A percentile compares a stretch with the other conserved stretches of the same genome.
These are phyloP conservation scores for Calonectria pseudoturangicola DNA, from an alignment of 2,329 filamentous ascomycete genomes.

Conservation along the genomic window DNA sequence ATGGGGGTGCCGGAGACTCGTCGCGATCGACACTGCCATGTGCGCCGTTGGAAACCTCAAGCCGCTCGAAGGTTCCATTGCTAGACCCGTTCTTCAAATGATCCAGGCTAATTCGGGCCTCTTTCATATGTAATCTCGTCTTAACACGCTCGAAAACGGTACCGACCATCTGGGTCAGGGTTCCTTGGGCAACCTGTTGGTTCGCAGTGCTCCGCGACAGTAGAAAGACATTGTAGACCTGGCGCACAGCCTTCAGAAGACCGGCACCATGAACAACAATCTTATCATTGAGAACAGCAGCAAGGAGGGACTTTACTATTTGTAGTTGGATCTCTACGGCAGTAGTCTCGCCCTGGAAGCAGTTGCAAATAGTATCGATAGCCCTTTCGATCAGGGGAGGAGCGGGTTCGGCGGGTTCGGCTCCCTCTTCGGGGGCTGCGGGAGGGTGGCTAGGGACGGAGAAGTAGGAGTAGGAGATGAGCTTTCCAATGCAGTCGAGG, in stretches of 20 bases:
- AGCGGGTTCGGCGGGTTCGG: constrained; percentile 58
- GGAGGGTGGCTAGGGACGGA: constrained; percentile 76
- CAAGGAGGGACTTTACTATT: constrained; percentile 96
- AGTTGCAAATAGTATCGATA: constrained; percentile 99
- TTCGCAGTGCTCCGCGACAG: constrained; percentile 95
- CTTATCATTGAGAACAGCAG: constrained; percentile 98
- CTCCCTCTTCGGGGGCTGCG: constrained; percentile 64
- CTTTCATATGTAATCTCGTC: constrained; percentile 89
- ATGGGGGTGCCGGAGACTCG: constrained; percentile 59
- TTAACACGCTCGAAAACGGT: constrained; percentile 98
- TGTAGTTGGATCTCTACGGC: constrained; percentile 95
- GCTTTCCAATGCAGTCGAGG: constrained; percentile 97
- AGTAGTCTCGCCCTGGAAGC: constrained; percentile 97
- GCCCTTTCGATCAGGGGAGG: constrained; percentile 95
- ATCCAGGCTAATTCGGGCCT: constrained; percentile 78
- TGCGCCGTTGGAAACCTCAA: constrained; percentile 61
- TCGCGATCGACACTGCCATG: constrained; percentile 62
- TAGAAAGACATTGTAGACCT: constrained; percentile 99
- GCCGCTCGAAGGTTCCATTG: constrained; percentile 70
- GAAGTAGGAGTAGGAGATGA: constrained; percentile 99
- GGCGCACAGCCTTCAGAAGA: constrained; percentile 94
- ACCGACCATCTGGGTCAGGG: constrained; percentile 97
- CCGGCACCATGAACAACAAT: constrained; percentile 98
- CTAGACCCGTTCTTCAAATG: constrained; percentile 72
- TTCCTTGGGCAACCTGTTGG: constrained; percentile 97